Conservation (phyloP, 805 yeast genomes). For the Metschnikowia peoriensis region DNA sequence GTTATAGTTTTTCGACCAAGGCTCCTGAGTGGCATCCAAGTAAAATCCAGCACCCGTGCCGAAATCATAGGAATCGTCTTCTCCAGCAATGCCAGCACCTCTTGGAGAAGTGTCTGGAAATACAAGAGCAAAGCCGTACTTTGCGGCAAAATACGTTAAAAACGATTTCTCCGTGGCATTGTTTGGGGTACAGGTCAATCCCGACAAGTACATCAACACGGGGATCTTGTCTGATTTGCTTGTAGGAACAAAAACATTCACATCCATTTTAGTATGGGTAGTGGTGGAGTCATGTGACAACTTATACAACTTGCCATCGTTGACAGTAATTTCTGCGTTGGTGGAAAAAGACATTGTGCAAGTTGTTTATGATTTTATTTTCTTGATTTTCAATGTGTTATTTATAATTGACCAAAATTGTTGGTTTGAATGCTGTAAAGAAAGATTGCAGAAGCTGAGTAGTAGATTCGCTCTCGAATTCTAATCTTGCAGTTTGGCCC, state of each 20-base stretch:
- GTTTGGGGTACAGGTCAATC: constrained; percentile 90
- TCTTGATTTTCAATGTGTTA: background rate
- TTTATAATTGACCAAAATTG: background rate
- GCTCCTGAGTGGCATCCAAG: constrained; percentile 74
- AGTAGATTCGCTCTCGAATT: background rate
- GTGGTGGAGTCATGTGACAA: constrained; percentile 66
- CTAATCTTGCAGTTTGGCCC: background rate
- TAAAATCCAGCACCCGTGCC: constrained; percentile 97
- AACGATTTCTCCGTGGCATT: constrained; percentile 94
- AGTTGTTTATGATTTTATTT: background rate
- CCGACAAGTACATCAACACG: constrained; percentile 76
- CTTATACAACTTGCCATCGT: constrained; percentile 76
- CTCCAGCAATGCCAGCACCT: constrained; percentile 75
- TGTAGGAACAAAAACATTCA: constrained; percentile 79
- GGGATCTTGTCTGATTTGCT: constrained; percentile 49
- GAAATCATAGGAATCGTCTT: constrained; percentile 81
- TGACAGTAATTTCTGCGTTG: constrained; percentile 54
- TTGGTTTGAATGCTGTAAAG: background rate
- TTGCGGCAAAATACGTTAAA: constrained; percentile 74
- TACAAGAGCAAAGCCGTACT: constrained; percentile 81
- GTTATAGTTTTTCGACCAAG: constrained; percentile 69
- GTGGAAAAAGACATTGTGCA: constrained; percentile 48
- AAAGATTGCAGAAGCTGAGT: background rate
- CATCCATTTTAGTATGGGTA: constrained; percentile 73
- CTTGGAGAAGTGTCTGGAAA: constrained; percentile 98